Percentiles rank a stretch among this genome's conserved stretches.
Evolutionary conservation across 768 basidiomycete species (phyloP).

Genomic region (Auriculariales sp.): DNA sequence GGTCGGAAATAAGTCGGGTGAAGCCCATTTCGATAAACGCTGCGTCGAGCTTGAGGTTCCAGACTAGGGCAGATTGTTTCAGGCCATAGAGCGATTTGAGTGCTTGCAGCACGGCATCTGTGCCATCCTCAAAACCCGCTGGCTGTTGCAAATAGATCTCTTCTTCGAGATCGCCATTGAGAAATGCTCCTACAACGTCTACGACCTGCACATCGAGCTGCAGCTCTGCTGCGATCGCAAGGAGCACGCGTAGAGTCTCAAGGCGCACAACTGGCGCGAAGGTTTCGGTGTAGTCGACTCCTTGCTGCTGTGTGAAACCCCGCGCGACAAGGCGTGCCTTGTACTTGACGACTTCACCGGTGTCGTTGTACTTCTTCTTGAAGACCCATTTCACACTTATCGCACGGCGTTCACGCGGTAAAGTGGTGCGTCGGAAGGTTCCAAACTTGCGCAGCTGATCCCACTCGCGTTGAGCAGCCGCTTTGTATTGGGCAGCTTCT

Average conservation of each 20-base stretch:
- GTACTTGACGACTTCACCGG: conserved; percentile 14
- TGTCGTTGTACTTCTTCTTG: conserved; percentile 13
- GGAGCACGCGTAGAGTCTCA: background rate
- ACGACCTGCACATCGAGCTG: conserved; percentile 10
- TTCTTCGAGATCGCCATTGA: conserved; percentile 9
- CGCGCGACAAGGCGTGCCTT: conserved; percentile 28
- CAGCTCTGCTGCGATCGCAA: conserved; percentile 7
- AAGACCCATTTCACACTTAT: conserved; percentile 17
- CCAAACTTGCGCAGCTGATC: too few relatives aligned
- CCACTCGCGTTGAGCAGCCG: too few relatives aligned
- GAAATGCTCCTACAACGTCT: conserved; percentile 8
- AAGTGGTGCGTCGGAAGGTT: conserved; percentile 4
- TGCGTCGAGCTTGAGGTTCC: conserved; percentile 4
- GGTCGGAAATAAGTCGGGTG: conserved; percentile 2
- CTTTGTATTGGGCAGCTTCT: too few relatives aligned
- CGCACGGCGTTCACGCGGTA: conserved; percentile 11
- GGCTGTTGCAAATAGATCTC: conserved; percentile 11
- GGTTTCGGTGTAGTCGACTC: conserved; percentile 4
- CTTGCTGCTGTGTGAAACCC: conserved; percentile 24
- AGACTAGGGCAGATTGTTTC: conserved; percentile 7
- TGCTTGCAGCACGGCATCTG: background rate
- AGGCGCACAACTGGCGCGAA: conserved; percentile 3
- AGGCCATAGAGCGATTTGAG: conserved; percentile 7
- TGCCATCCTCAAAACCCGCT: background rate
- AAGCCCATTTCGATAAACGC: conserved; percentile 9